These are phyloP conservation scores for Paragyromitra xinjiangensis DNA, from an alignment of 495 filamentous ascomycete species.

Conservation along the genomic window DNA sequence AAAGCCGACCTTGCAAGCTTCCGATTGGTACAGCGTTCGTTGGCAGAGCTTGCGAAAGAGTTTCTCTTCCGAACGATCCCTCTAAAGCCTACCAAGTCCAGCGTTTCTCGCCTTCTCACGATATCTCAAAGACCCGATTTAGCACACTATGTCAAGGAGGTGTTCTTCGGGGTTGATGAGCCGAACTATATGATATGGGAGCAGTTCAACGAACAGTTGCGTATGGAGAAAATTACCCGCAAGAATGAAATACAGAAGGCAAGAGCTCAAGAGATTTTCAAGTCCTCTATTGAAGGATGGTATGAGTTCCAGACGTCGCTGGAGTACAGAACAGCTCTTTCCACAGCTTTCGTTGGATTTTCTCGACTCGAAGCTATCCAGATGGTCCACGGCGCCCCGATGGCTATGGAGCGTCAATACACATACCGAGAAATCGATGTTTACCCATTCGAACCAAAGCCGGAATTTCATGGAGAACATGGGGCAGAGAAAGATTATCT, in stretches of 20 bases:
- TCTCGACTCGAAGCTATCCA: conserved; percentile 34
- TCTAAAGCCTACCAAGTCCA: conserved; percentile 38
- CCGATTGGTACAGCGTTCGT: conserved; percentile 35
- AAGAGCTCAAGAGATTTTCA: conserved; percentile 41
- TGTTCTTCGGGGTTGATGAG: conserved; percentile 42
- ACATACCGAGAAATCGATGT: conserved; percentile 33
- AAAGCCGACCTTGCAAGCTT: conserved; percentile 39
- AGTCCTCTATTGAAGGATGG: conserved; percentile 27
- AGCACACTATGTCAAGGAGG: conserved; percentile 31
- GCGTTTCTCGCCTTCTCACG: conserved; percentile 38
- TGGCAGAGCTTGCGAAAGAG: conserved; percentile 42
- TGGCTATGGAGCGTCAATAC: conserved; percentile 37
- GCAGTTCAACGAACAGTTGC: conserved; percentile 43
- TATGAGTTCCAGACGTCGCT: conserved; percentile 42
- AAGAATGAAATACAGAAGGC: neutral
- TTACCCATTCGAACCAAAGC: conserved; percentile 28
- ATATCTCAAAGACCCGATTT: conserved; percentile 36
- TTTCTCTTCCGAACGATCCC: conserved; percentile 43
- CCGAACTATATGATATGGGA: conserved; percentile 49
- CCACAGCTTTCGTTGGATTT: conserved; percentile 24
- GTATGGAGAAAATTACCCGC: conserved; percentile 23
- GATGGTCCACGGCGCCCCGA: conserved; percentile 35
- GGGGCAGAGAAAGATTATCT: conserved; percentile 43
- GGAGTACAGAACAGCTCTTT: conserved; percentile 27
- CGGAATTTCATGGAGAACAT: conserved; percentile 34